These are phyloP conservation scores for Trichoderma endophyticum DNA, from an alignment of 2,329 filamentous ascomycete species.

Conservation along the genomic window DNA sequence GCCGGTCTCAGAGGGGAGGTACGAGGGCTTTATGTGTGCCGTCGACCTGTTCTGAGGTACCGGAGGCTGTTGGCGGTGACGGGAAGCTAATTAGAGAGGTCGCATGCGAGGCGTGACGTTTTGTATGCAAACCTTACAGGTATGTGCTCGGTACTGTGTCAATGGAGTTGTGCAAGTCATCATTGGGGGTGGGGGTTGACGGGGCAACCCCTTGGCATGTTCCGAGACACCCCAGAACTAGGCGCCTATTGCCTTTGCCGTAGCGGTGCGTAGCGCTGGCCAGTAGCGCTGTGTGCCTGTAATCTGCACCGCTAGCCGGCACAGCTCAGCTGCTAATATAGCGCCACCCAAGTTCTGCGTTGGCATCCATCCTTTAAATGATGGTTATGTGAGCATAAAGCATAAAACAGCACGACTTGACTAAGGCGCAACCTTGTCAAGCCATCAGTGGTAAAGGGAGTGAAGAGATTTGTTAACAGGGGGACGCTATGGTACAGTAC, in stretches of 20 bases:
- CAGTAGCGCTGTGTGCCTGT: not conserved
- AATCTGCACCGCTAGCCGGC: constrained; percentile 10
- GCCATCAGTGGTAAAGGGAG: not conserved
- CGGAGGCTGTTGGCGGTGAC: constrained; percentile 13
- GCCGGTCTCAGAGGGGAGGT: not conserved
- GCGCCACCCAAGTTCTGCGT: constrained; percentile 2
- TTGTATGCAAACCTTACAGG: constrained; percentile 19
- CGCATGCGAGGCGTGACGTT: constrained; percentile 18
- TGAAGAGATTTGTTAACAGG: constrained; percentile 10
- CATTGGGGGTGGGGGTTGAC: constrained; percentile 22
- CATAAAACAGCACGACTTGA: not conserved
- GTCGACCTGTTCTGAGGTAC: not conserved
- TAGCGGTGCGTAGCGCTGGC: not conserved
- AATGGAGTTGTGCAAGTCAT: constrained; percentile 6
- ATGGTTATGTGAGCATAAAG: not conserved
- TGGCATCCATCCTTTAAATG: not conserved
- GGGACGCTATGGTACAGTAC: constrained; percentile 13
- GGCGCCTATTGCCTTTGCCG: not conserved
- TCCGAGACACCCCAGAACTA: constrained; percentile 9
- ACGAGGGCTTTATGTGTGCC: not conserved
- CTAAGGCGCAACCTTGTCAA: not conserved
- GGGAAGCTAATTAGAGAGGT: constrained; percentile 7
- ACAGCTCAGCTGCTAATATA: constrained; percentile 2
- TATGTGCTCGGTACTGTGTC: not conserved
- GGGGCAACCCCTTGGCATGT: constrained; percentile 24